Evolutionary conservation across 768 basidiomycete species (phyloP), one percentile per base, ranked within the genome.

Genomic region (Cystobasidium onofrii): DNA sequence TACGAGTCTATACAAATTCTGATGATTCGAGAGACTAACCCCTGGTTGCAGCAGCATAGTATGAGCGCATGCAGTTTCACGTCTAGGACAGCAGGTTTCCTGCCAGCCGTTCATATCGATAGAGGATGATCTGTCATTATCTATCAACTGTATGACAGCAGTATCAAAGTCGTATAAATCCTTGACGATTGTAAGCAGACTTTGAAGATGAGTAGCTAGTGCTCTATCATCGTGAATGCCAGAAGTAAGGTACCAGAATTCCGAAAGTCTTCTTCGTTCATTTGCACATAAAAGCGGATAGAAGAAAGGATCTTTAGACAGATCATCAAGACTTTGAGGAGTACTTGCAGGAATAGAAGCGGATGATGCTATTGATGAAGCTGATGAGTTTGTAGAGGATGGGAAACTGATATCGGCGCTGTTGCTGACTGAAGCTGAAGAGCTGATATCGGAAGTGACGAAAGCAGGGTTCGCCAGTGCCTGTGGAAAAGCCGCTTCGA

Each of bases 51-150:
- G 63, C 39, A 64, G 15, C 36, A 64, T 64, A 12, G 63, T 64
- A 27, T 64, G 63, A 36, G 63, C 63, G 41, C 63, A 64, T n/a
- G 33, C 43, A 41, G 63, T 41, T 46, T 64, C 57, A 29, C 57
- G 57, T 29, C 57, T 60, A 29, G 57, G 57, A 60, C 33, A 60
- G 57, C 57, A 60, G 25, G 23, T 29, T 29, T 27, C 25, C 12
- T 27, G 29, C 57, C 57, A 60, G 12, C 57, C 57, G 23, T 27
- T 60, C 25, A 34, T 34, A 20, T 27, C 33, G 29, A 60, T 29
- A 4, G 57, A 60, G 23, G 57, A 60, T 4, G 57, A 60, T 29
- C 57, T 27, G 34, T 64, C 63, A 25, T 46, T 64, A 34, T 64
- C 63, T 17, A 64, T 41, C 10, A 64, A 41, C 34, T 46, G 36